These are phyloP conservation scores for Limnomonas spitsbergensis DNA, from an alignment of 139 green algal species.

Conservation along the genomic window DNA sequence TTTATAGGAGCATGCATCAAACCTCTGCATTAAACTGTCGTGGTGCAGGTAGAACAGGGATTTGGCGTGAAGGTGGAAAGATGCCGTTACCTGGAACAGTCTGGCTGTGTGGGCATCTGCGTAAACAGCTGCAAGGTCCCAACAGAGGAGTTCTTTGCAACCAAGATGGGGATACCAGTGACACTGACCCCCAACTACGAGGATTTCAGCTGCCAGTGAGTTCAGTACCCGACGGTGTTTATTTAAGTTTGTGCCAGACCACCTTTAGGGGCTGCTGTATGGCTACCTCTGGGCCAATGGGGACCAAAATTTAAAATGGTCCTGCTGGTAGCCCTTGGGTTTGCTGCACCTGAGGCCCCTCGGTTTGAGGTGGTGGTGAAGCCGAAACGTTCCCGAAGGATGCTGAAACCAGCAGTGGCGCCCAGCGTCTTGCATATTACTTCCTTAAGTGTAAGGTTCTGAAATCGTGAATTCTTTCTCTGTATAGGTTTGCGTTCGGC, in stretches of 20 bases:
- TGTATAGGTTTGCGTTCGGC: conserved; percentile 75
- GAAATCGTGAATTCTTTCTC: not conserved
- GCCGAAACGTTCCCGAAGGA: too few species aligned
- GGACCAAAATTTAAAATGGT: not conserved
- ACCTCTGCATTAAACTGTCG: too few species aligned
- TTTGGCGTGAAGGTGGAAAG: conserved; percentile 78
- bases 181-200: conserved; percentile 90
- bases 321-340: not conserved
- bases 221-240: not conserved
- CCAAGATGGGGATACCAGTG: conserved; percentile 84
- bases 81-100: conserved; percentile 85
- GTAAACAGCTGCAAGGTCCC: conserved; percentile 89
- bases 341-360: too few species aligned
- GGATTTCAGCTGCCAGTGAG: conserved; percentile 77
- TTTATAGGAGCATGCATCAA: not conserved
- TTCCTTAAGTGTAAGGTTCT: too few species aligned
- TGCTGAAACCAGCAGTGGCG: too few species aligned
- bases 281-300: too few species aligned
- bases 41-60: conserved; percentile 20
- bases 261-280: too few species aligned
- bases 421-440: too few species aligned
- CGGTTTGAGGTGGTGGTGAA: too few species aligned
- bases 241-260: not conserved
- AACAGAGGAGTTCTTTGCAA: conserved; percentile 83
- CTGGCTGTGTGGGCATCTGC: conserved; percentile 78